phyloP scores from a whole-genome alignment of 2,329 filamentous ascomycete genomes.

The Immersiporthe knoxdaviesiana region DNA sequence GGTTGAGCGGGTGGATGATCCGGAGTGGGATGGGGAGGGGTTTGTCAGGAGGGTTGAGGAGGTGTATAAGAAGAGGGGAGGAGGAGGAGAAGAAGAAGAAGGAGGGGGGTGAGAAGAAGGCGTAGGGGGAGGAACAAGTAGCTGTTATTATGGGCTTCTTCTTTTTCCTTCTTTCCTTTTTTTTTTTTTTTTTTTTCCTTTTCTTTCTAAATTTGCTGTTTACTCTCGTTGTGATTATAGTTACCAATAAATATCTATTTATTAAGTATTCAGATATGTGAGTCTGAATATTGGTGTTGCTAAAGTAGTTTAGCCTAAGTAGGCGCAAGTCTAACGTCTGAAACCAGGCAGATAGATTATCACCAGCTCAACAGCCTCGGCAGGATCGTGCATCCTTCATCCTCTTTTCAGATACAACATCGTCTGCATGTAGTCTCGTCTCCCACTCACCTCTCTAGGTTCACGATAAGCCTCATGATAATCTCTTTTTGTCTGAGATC shows the following conservation, averaged over 20 bases:
- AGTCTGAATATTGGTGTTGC: not conserved
- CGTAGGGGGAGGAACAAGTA: not conserved
- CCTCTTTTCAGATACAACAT: not conserved
- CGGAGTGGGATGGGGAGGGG: not conserved
- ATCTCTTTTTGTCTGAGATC: not conserved
- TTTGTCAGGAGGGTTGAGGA: not conserved
- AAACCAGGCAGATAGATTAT: not conserved
- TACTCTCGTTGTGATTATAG: too few species aligned
- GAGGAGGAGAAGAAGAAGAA: not conserved
- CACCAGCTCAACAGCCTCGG: not conserved
- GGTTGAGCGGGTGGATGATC: slow-evolving; percentile 4
- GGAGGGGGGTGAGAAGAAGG: not conserved
- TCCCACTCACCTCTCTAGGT: not conserved
- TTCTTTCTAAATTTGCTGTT: too few species aligned
- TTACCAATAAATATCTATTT: too few species aligned
- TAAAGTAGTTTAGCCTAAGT: slow-evolving; percentile 1
- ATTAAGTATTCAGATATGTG: too few species aligned
- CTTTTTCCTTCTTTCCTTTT: too few species aligned
- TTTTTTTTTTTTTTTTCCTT: too few species aligned
- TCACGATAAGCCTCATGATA: not conserved
- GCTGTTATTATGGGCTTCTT: too few species aligned
- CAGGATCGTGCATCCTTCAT: not conserved
- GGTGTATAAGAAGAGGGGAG: not conserved
- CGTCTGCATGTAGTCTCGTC: too few species aligned
- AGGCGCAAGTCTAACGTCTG: not conserved